Conservation (phyloP, 768 basidiomycete genomes). For the Termitomyces sp. region DNA sequence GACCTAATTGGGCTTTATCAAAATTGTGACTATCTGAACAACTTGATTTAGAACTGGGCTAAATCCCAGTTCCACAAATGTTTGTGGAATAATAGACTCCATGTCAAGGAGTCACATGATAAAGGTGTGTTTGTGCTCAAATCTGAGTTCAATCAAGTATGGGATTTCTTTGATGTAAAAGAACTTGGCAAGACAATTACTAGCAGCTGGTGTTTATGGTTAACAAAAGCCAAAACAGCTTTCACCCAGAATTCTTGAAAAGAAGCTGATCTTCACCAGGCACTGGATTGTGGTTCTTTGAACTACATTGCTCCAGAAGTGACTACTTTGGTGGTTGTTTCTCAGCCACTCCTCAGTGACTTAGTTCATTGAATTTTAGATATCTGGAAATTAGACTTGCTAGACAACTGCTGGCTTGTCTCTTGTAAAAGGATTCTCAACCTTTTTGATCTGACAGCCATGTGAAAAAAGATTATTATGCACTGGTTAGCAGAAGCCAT, state of each 20-base stretch:
- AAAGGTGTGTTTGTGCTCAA: background rate
- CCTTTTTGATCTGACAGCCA: no score
- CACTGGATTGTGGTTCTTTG: background rate
- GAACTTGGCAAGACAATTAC: background rate
- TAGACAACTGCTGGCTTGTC: no score
- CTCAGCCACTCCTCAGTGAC: fast-evolving
- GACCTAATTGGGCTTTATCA: background rate
- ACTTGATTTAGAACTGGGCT: background rate
- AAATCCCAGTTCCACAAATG: no score
- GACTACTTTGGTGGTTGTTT: no score
- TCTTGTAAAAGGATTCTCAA: no score
- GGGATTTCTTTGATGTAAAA: background rate
- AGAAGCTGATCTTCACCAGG: background rate
- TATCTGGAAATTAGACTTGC: background rate
- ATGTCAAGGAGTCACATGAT: no score
- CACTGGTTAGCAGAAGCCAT: no score
- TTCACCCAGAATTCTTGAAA: background rate
- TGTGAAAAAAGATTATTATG: no score
- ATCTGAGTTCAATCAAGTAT: background rate
- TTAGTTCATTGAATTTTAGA: background rate
- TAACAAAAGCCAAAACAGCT: background rate
- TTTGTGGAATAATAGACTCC: no score
- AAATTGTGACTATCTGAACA: background rate
- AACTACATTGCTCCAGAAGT: no score
- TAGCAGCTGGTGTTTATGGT: background rate